phyloP scores from a whole-genome alignment of 1,139 yeast species.

The Hansenula anomala region DNA sequence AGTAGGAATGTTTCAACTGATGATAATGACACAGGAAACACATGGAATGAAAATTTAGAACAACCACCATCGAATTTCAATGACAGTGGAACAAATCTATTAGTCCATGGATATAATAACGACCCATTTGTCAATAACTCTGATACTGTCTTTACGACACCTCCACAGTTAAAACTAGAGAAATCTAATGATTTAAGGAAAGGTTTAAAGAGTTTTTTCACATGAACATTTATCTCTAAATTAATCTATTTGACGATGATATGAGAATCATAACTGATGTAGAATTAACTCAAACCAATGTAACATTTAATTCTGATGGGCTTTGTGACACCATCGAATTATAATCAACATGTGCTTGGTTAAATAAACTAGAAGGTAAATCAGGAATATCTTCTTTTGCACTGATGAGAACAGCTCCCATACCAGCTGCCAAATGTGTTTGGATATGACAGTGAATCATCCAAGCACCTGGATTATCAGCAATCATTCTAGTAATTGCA shows the following conservation, averaged over 20 bases:
- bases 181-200: too few relatives aligned
- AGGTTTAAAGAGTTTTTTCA: too few relatives aligned
- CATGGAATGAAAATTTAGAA: not conserved
- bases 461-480: conserved; percentile 24
- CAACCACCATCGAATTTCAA: too few relatives aligned
- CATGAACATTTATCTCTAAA: too few relatives aligned
- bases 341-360: conserved; percentile 1
- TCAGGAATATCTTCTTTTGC: conserved; percentile 12
- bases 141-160: too few relatives aligned
- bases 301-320: too few relatives aligned
- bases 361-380: conserved; percentile 6
- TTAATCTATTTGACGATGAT: too few relatives aligned
- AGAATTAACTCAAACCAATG: too few relatives aligned
- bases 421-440: conserved; percentile 33
- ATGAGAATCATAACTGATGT: too few relatives aligned
- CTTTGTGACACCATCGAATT: conserved; percentile 1
- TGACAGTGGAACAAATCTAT: not conserved
- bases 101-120: not conserved
- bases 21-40: not conserved
- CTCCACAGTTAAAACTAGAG: too few relatives aligned
- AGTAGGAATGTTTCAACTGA: not conserved
- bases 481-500: conserved; percentile 25
- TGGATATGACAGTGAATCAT: conserved; percentile 36
- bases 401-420: conserved; percentile 33
- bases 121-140: not conserved